A percentile compares a stretch with the other conserved stretches of the same genome.
Evolutionary conservation across 148 eudicot species (phyloP).

Genomic region (Nyssa sinensis): DNA sequence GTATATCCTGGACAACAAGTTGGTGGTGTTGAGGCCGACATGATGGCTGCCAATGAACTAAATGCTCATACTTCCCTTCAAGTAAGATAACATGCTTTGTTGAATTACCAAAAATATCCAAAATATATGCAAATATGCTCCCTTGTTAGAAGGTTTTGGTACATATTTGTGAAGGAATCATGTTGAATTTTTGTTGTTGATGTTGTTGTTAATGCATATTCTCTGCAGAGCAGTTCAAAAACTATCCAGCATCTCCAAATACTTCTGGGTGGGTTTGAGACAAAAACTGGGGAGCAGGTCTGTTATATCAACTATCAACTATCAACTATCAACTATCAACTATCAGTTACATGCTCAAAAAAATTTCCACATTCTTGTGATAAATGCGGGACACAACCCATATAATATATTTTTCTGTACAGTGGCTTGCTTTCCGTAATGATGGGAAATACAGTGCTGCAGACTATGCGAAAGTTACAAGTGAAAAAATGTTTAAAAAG

Average conservation of each 20-base stretch:
- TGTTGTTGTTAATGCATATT: slow-evolving; percentile 14
- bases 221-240: slow-evolving; percentile 64
- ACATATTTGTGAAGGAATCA: not conserved
- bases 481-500: slow-evolving; percentile 55
- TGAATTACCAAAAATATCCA: not conserved
- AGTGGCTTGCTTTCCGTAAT: slow-evolving; percentile 98
- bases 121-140: not conserved
- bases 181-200: not conserved
- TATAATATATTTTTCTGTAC: slow-evolving; percentile 19
- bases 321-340: not conserved
- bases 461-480: slow-evolving; percentile 70
- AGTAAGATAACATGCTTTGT: slow-evolving; percentile 29
- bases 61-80: slow-evolving; percentile 75
- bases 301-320: slow-evolving; percentile 3
- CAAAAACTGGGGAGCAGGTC: slow-evolving; percentile 97
- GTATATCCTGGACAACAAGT: slow-evolving; percentile 91
- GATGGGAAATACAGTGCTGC: slow-evolving; percentile 85
- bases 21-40: slow-evolving; percentile 87
- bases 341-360: not conserved
- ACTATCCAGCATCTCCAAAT: slow-evolving; percentile 44
- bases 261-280: slow-evolving; percentile 94
- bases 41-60: slow-evolving; percentile 98
- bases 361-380: not conserved
- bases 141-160: not conserved
- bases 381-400: not conserved